phyloP scores from a whole-genome alignment of 805 yeast genomes.

The Lipomyces yamanashiensis region DNA sequence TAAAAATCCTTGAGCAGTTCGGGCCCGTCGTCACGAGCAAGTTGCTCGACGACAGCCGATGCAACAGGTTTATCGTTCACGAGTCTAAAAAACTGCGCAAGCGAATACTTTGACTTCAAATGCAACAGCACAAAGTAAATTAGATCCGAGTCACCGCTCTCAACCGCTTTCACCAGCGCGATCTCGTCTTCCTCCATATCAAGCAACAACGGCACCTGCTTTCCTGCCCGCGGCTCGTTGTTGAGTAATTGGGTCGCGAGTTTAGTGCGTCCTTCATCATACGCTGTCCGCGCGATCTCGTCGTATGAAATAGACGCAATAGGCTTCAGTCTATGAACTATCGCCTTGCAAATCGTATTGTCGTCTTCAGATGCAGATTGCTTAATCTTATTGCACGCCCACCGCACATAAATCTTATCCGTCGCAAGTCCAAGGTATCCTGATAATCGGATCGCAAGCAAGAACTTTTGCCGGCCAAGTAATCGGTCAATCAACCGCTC shows the following conservation, averaged over 20 bases:
- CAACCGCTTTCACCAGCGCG: conserved; percentile 71
- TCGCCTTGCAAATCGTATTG: conserved; percentile 55
- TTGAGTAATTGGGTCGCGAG: conserved; percentile 71
- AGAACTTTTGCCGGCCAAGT: conserved; percentile 61
- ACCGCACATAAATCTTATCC: conserved; percentile 64
- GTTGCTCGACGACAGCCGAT: conserved; percentile 49
- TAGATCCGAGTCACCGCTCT: conserved; percentile 63
- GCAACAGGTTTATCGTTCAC: conserved; percentile 56
- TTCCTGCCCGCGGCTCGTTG: conserved; percentile 64
- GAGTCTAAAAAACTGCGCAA: conserved; percentile 71
- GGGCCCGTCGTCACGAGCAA: conserved; percentile 44
- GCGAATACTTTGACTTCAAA: conserved; percentile 58
- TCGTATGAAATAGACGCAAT: conserved; percentile 58
- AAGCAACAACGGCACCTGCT: conserved; percentile 66
- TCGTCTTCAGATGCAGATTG: conserved; percentile 54
- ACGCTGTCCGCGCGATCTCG: conserved; percentile 65
- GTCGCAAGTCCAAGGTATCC: conserved; percentile 54
- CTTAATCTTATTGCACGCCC: conserved; percentile 77
- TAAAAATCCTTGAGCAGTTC: conserved; percentile 58
- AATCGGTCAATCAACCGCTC: conserved; percentile 62
- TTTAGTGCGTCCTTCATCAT: conserved; percentile 76
- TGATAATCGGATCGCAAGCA: conserved; percentile 66
- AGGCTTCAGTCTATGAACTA: conserved; percentile 54
- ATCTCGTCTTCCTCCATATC: conserved; percentile 72
- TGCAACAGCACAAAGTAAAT: conserved; percentile 59